Evolutionary conservation across 1,284 basidiomycete genomes (phyloP).

Genomic region (Exsudoporus floridanus): DNA sequence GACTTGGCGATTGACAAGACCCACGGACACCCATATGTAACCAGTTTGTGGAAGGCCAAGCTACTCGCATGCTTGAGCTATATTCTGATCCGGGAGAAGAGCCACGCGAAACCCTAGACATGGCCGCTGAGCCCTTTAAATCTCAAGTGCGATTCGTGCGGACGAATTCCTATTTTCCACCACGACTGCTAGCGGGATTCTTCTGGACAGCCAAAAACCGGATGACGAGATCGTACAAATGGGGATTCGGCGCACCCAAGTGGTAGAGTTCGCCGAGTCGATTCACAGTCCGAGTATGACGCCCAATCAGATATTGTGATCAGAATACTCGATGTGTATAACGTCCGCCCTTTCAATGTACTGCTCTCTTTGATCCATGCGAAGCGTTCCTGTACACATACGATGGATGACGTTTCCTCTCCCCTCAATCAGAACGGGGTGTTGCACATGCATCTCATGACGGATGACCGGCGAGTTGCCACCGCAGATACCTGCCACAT

Average conservation of each 20-base stretch:
- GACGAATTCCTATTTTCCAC: conserved; percentile 23
- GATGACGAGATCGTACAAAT: conserved; percentile 29
- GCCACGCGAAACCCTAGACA: conserved; percentile 26
- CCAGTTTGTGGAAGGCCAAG: conserved; percentile 7
- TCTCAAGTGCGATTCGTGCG: conserved; percentile 29
- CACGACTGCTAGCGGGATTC: conserved; percentile 20
- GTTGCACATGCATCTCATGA: conserved; percentile 14
- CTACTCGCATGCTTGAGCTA: conserved; percentile 11
- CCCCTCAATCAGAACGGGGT: conserved; percentile 19
- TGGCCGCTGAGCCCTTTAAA: conserved; percentile 20
- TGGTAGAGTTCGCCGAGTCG: conserved; percentile 24
- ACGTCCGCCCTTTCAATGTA: conserved; percentile 22
- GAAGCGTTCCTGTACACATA: conserved; percentile 29
- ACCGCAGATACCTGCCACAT: conserved; percentile 24
- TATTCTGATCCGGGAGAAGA: conserved; percentile 24
- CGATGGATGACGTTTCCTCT: conserved; percentile 24
- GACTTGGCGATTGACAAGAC: conserved; percentile 30
- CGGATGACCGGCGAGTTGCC: conserved; percentile 26
- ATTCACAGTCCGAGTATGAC: conserved; percentile 20
- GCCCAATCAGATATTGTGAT: conserved; percentile 22
- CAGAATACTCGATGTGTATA: conserved; percentile 28
- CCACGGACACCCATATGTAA: conserved; percentile 29
- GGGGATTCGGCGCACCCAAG: conserved; percentile 27
- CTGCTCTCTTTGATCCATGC: conserved; percentile 27
- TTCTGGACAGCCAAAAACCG: conserved; percentile 16